These are phyloP conservation scores for Mycena chlorophos DNA, from an alignment of 768 basidiomycete species.

Conservation along the genomic window DNA sequence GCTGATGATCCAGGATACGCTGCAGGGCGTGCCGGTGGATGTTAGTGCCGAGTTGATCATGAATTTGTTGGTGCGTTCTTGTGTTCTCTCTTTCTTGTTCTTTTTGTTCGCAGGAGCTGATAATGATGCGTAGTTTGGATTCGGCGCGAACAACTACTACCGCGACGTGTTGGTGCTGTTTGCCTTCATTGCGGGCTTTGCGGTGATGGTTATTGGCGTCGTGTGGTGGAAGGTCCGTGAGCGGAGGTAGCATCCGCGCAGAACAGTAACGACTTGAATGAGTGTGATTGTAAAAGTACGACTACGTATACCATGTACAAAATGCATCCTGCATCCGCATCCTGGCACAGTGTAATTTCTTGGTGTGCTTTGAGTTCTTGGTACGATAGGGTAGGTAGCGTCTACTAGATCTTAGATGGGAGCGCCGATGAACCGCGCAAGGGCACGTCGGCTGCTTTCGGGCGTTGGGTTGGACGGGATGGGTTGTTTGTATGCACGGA, in stretches of 20 bases:
- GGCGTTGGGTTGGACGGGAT: neutral
- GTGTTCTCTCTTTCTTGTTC: neutral
- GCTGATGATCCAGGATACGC: slow-evolving; percentile 74
- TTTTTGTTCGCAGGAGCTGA: slow-evolving; percentile 3
- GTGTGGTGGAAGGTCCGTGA: slow-evolving; percentile 82
- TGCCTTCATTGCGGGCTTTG: slow-evolving; percentile 83
- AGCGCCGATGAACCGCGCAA: neutral
- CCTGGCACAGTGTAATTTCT: neutral
- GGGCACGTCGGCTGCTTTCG: neutral
- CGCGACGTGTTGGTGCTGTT: slow-evolving; percentile 86
- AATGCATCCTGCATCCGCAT: neutral
- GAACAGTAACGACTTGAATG: too few species aligned
- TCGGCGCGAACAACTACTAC: slow-evolving; percentile 79
- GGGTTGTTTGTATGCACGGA: neutral
- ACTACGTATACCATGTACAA: too few species aligned
- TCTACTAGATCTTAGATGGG: too few species aligned
- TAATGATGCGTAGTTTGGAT: slow-evolving; percentile 64
- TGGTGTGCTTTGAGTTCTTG: neutral
- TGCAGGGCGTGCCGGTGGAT: slow-evolving; percentile 80
- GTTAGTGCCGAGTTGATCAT: slow-evolving; percentile 80
- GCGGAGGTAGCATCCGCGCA: slow-evolving; percentile 47
- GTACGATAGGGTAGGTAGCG: too few species aligned
- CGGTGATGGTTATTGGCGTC: slow-evolving; percentile 63
- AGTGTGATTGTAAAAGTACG: too few species aligned
- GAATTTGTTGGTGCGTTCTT: slow-evolving; percentile 58